Conservation (phyloP, 306 rosid genomes). For the Macrotyloma uniflorum region DNA sequence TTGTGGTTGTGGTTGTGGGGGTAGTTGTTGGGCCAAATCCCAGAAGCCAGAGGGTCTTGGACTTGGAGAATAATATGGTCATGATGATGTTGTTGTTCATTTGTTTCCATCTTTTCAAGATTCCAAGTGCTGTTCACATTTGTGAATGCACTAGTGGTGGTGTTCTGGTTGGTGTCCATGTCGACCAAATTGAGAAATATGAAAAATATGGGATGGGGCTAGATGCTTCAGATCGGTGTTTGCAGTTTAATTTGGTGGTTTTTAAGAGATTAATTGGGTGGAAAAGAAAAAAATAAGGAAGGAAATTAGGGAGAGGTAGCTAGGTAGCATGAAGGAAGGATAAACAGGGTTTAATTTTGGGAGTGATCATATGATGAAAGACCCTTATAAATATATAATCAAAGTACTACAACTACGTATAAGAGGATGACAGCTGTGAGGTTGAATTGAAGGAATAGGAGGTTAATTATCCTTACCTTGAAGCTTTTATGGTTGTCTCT, state of each 20-base stretch:
- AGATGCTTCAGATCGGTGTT: neutral
- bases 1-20: constrained; percentile 22
- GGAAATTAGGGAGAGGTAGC: neutral
- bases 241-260: neutral
- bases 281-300: neutral
- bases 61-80: constrained; percentile 31
- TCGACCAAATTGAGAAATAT: neutral
- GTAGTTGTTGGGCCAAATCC: constrained; percentile 46
- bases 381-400: constrained; percentile 16
- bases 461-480: constrained; percentile 6
- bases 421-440: constrained; percentile 33
- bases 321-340: neutral
- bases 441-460: neutral
- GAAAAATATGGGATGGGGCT: neutral
- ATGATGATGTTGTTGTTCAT: constrained; percentile 19
- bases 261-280: neutral
- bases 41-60: constrained; percentile 40
- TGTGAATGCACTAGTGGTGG: constrained; percentile 37
- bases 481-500: constrained; percentile 6
- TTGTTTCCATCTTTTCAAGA: constrained; percentile 41
- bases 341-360: constrained; percentile 4
- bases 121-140: constrained; percentile 51
- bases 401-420: neutral
- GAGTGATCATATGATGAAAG: constrained; percentile 13
- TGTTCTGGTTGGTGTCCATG: constrained; percentile 53